Conservation (phyloP, 352 stramenopile species). For the Globisporangium paroecandrum region DNA sequence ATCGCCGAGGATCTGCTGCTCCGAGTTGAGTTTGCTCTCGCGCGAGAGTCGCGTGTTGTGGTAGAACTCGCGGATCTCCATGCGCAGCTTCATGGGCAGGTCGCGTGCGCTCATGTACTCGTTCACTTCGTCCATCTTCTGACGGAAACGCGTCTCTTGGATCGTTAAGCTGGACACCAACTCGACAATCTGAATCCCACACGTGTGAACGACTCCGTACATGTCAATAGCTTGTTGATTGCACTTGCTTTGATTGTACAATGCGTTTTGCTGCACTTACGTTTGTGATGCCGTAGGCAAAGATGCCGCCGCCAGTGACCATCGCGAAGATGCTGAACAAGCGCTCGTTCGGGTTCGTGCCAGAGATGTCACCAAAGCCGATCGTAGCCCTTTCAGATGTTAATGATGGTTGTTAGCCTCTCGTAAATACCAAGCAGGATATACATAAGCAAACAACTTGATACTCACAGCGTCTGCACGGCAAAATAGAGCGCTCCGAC, state of each 20-base stretch:
- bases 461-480: constrained; percentile 27
- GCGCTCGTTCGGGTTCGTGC: constrained; percentile 51
- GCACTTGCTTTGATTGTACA: too few species aligned
- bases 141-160: constrained; percentile 51
- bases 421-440: not conserved
- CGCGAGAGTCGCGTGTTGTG: constrained; percentile 72
- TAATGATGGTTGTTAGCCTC: not conserved
- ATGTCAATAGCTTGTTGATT: not conserved
- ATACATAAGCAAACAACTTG: not conserved
- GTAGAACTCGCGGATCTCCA: constrained; percentile 83
- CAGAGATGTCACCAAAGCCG: constrained; percentile 65
- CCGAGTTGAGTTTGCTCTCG: constrained; percentile 68
- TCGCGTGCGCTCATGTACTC: constrained; percentile 80
- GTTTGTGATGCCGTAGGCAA: constrained; percentile 80
- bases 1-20: constrained; percentile 67
- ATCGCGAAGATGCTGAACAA: constrained; percentile 74
- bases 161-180: constrained; percentile 62
- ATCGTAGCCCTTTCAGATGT: constrained; percentile 56
- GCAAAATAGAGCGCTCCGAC: constrained; percentile 29
- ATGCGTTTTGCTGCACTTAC: constrained; percentile 29
- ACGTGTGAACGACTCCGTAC: not conserved
- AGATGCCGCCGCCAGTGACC: constrained; percentile 75
- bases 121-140: constrained; percentile 78
- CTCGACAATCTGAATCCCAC: constrained; percentile 19
- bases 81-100: constrained; percentile 63